A percentile compares a stretch with the other conserved stretches of the same genome.
Conservation (phyloP, 495 filamentous ascomycete species). For the Hypoxylon fuscum region DNA sequence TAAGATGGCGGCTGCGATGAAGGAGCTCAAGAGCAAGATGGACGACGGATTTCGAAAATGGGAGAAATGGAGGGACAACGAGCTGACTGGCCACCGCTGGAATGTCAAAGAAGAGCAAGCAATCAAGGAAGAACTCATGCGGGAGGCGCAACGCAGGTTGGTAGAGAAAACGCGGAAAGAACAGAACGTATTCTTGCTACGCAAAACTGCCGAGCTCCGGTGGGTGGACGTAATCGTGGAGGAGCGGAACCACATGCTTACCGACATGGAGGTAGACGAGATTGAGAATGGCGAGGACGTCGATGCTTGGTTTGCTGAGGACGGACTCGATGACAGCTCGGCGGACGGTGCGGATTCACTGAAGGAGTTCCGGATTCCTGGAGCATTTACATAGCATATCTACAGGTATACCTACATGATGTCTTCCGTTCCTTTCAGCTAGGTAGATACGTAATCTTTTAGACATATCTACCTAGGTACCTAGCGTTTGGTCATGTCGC, state of each 20-base stretch:
- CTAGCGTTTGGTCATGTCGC: no score
- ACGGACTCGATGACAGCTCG: conserved; percentile 16
- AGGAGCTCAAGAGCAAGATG: conserved; percentile 41
- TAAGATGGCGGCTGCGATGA: conserved; percentile 38
- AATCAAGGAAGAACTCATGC: conserved; percentile 44
- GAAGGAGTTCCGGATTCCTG: conserved; percentile 12
- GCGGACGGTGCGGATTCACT: neutral
- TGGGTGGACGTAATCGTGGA: conserved; percentile 44
- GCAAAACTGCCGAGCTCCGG: conserved; percentile 40
- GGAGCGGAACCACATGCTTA: conserved; percentile 44
- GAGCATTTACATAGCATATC: neutral
- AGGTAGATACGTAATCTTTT: no score
- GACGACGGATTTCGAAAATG: conserved; percentile 38
- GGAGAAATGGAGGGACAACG: conserved; percentile 40
- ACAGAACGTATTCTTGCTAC: conserved; percentile 16
- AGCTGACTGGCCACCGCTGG: conserved; percentile 35
- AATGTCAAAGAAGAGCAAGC: conserved; percentile 40
- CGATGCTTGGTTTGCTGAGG: conserved; percentile 41
- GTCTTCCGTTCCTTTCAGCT: no score
- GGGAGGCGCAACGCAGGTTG: conserved; percentile 31
- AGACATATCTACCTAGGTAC: no score
- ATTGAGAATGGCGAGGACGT: conserved; percentile 45
- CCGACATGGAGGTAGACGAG: conserved; percentile 44
- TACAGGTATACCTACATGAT: no score
- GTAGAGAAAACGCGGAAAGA: conserved; percentile 17